Evolutionary conservation across 768 basidiomycete genomes (phyloP).

Genomic region (Boletales sp.): DNA sequence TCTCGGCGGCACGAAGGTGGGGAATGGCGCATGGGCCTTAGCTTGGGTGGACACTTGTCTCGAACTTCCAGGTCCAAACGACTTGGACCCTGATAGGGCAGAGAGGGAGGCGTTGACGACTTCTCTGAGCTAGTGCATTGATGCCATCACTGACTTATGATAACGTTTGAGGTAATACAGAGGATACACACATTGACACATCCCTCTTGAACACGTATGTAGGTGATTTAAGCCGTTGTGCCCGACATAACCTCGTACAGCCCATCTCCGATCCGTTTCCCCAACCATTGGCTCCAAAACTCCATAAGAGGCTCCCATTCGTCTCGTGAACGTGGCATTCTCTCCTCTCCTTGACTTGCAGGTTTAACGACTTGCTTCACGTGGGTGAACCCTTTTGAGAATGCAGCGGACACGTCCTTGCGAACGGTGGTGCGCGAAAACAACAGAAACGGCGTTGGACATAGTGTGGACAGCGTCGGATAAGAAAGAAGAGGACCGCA

Average conservation of each 20-base stretch:
- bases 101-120: constrained; percentile 21
- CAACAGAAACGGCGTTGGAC: constrained; percentile 60
- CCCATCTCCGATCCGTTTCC: constrained; percentile 53
- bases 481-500: constrained; percentile 76
- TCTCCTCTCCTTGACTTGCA: constrained; percentile 34
- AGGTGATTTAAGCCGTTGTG: constrained; percentile 1
- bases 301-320: constrained; percentile 86
- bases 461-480: constrained; percentile 52
- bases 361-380: constrained; percentile 48
- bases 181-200: neutral
- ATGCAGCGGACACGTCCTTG: constrained; percentile 43
- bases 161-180: neutral
- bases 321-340: constrained; percentile 72
- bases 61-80: constrained; percentile 28
- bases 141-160: neutral
- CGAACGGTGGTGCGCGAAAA: constrained; percentile 51
- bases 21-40: constrained; percentile 77
- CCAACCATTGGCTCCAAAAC: constrained; percentile 76
- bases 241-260: constrained; percentile 65
- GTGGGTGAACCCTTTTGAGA: constrained; percentile 56
- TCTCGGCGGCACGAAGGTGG: constrained; percentile 70
- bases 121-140: constrained; percentile 6
- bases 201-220: too few relatives aligned
- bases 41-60: constrained; percentile 67
- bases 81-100: constrained; percentile 15